Evolutionary conservation across 306 rosid genomes (phyloP), one percentile per base, ranked within the genome.

Genomic region (Citrullus colocynthis): DNA sequence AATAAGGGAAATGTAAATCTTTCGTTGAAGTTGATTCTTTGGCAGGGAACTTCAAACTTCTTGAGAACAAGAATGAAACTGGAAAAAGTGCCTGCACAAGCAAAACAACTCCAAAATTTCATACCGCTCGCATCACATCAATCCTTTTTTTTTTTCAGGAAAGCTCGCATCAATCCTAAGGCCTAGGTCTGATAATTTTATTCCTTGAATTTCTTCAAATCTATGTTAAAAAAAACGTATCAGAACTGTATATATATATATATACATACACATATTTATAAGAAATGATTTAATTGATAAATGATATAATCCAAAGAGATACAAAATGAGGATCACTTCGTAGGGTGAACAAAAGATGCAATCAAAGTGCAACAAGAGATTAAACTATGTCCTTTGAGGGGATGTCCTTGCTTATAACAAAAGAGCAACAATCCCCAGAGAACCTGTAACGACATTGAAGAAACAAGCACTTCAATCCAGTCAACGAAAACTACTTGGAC

Each of bases 41-140:
- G 74, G 88, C 86, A 4, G 93, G 96, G 86, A 95, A 87, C 86
- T 88, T 92, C 87, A 92, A 79, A 83, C 97, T 91, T 85, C 90
- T 87, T 78, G 98, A 83, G 83, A 92, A 86, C 85, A 95, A 82
- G 82, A 86, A 87, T 57, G 91, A 84, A 82, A 95, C 93, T 34
- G 99, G 99, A 87, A 84, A 95, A 84, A 86, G 81, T 78, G 85
- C 97, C 99, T 95, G 90, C 85, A 71, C 77, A 39, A 76, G 30
- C 82, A 73, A 79, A 61, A 80, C 67, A 78, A 54, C 77, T 72
- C 36, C 80, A 64, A 69, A 67, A 57, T 84, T 80, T 75, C 51
- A 67, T 28, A 44, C 15, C 54, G 7, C 57, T 52, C 57, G 16
- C 20, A 51, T 51, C 57, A 52, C 20, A 51, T 51, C 20, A 16